Conservation (phyloP, 2,329 filamentous ascomycete genomes). For the Coleophoma cylindrospora region DNA sequence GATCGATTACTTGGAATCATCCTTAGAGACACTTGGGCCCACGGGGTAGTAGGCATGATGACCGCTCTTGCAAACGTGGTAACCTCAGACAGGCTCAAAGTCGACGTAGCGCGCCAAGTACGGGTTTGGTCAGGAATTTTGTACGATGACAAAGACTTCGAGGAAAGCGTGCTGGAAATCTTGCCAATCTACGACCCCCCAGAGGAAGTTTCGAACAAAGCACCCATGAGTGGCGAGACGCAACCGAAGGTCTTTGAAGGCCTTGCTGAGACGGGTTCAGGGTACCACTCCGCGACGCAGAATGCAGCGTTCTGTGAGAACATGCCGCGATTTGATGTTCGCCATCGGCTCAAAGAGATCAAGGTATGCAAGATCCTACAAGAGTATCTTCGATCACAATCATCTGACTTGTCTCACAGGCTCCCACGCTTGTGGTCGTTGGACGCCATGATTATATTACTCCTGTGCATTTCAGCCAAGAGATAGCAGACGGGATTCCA, state of each 20-base stretch:
- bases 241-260: background rate
- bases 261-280: background rate
- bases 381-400: background rate
- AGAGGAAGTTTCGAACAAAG: background rate
- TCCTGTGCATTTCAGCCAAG: background rate
- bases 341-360: background rate
- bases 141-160: slow-evolving; percentile 1
- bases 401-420: background rate
- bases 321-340: slow-evolving; percentile 2
- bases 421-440: background rate
- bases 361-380: background rate
- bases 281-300: background rate
- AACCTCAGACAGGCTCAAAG: background rate
- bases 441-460: slow-evolving; percentile 2
- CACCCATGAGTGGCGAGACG: background rate
- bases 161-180: background rate
- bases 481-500: slow-evolving; percentile 2
- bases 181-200: slow-evolving; percentile 1
- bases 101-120: slow-evolving; percentile 1
- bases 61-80: background rate
- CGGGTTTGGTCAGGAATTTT: slow-evolving; percentile 1
- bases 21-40: background rate
- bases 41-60: background rate
- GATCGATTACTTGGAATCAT: background rate
- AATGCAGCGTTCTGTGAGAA: background rate